phyloP scores from a whole-genome alignment of 2,329 filamentous ascomycete species.

The Cryphonectria japonica region DNA sequence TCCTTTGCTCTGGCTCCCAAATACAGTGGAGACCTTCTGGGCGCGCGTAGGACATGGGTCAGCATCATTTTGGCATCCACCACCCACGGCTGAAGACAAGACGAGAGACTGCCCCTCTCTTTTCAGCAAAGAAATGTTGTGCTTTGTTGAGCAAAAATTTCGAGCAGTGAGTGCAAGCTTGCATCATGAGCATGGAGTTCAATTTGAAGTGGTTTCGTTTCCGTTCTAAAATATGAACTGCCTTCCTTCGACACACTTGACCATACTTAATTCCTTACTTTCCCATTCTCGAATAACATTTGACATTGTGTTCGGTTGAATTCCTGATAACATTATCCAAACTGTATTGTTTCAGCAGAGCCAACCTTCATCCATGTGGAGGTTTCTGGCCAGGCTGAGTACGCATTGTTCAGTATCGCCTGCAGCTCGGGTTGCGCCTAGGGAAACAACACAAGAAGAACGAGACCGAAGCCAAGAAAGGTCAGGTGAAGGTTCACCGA shows the following conservation, averaged over 20 bases:
- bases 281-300: background rate
- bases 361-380: background rate
- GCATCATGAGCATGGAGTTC: background rate
- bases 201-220: no score
- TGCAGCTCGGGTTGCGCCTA: background rate
- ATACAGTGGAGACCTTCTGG: background rate
- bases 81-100: background rate
- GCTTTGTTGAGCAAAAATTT: background rate
- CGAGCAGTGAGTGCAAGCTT: background rate
- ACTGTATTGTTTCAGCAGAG: background rate
- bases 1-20: background rate
- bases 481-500: background rate
- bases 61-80: background rate
- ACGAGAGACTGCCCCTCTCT: background rate
- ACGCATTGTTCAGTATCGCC: background rate
- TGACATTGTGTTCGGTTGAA: background rate
- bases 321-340: background rate
- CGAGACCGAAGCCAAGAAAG: background rate
- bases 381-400: background rate
- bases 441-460: background rate
- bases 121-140: background rate
- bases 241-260: no score
- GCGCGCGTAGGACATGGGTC: background rate
- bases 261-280: background rate
- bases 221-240: no score